phyloP scores from a whole-genome alignment of 176 grass and related monocot species.

The Carex littledalei region DNA sequence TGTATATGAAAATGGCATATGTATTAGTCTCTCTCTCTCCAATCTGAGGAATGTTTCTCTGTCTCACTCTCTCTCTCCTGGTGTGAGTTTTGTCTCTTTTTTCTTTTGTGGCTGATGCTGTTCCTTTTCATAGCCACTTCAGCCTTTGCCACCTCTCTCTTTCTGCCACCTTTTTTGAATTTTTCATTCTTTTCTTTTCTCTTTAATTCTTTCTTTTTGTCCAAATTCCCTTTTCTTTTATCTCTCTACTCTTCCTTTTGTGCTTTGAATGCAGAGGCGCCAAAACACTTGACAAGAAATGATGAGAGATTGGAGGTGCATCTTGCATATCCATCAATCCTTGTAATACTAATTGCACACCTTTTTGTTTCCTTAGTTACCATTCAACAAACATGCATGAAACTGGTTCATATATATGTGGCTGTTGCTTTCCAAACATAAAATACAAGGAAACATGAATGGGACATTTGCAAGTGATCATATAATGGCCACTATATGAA shows the following conservation, averaged over 20 bases:
- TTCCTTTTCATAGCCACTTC: constrained; percentile 43
- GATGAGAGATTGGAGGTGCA: background rate
- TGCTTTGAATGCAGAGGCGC: constrained; percentile 30
- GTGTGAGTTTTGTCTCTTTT: constrained; percentile 46
- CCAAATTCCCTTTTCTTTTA: constrained; percentile 14
- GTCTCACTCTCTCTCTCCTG: background rate
- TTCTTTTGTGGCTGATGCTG: constrained; percentile 28
- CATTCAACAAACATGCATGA: background rate
- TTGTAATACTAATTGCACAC: background rate
- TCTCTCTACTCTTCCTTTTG: constrained; percentile 8
- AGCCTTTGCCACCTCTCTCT: constrained; percentile 56
- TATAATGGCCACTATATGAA: background rate
- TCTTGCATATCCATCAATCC: constrained; percentile 5
- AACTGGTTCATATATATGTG: background rate
- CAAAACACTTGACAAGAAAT: constrained; percentile 23
- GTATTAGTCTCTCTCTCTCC: constrained; percentile 8
- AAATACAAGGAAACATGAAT: background rate
- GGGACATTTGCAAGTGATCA: background rate
- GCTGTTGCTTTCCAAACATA: background rate
- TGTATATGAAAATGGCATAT: background rate
- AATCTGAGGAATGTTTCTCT: constrained; percentile 19
- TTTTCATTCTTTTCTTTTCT: constrained; percentile 16
- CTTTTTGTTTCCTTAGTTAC: constrained; percentile 11
- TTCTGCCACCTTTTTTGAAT: constrained; percentile 16
- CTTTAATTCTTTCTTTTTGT: constrained; percentile 27